A percentile compares a stretch with the other conserved stretches of the same genome.
phyloP scores from a whole-genome alignment of 2,329 filamentous ascomycete species.

The Xylariaceae sp. region DNA sequence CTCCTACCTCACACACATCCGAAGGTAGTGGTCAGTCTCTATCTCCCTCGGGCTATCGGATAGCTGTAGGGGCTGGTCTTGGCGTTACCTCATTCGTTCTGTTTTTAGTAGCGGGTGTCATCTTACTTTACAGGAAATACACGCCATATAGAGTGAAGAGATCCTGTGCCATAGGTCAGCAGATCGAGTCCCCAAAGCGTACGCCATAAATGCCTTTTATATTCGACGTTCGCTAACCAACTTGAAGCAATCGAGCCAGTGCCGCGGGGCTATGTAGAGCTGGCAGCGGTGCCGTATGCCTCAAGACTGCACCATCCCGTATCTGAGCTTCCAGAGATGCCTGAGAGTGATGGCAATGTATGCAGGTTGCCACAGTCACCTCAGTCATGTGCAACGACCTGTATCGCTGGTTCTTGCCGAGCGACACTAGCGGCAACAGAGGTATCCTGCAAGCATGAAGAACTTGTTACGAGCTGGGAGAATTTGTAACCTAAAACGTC shows the following conservation, averaged over 20 bases:
- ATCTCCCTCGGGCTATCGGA: background rate
- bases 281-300: background rate
- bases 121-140: background rate
- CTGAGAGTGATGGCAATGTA: background rate
- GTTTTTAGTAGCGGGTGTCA: background rate
- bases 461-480: no score
- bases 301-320: background rate
- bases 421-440: no score
- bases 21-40: background rate
- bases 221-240: background rate
- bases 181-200: background rate
- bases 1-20: background rate
- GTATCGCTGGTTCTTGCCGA: no score
- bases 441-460: no score
- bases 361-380: background rate
- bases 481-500: no score
- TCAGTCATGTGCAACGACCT: no score
- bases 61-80: background rate
- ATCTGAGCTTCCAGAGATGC: background rate
- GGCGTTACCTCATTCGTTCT: background rate
- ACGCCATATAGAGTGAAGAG: background rate
- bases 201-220: background rate
- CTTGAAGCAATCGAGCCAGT: background rate
- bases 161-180: background rate
- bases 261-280: background rate